phyloP scores from a whole-genome alignment of 352 stramenopile genomes.

The Phytopythium sindhum region DNA sequence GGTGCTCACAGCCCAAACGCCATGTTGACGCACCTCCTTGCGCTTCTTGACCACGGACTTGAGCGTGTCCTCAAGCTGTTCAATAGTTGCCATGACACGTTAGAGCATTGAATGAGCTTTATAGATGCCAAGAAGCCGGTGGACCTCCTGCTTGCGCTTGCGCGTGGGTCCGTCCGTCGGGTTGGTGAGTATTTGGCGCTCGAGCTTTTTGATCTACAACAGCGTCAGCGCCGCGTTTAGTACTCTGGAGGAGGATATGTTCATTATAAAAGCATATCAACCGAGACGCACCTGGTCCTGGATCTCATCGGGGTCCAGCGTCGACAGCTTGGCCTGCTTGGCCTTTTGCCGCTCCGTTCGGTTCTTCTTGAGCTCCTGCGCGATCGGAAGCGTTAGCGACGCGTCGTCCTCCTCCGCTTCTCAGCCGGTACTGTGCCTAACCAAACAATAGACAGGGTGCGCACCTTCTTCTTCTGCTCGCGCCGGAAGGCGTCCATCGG shows the following conservation, averaged over 20 bases:
- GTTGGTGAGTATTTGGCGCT: constrained; percentile 56
- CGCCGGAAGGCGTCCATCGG: constrained; percentile 70
- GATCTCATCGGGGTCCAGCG: constrained; percentile 57
- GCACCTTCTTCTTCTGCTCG: constrained; percentile 80
- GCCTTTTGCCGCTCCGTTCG: constrained; percentile 50
- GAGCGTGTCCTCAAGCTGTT: constrained; percentile 65
- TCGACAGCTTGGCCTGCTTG: constrained; percentile 54
- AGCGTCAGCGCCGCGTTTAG: background rate
- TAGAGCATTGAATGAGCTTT: too few relatives aligned
- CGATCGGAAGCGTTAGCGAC: background rate
- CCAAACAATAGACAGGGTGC: background rate
- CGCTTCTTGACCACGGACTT: constrained; percentile 64
- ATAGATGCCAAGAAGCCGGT: background rate
- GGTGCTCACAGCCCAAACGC: background rate
- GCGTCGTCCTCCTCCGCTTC: background rate
- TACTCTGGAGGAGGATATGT: too few relatives aligned
- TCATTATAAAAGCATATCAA: background rate
- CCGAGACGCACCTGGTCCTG: constrained; percentile 27
- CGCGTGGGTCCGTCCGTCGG: constrained; percentile 60
- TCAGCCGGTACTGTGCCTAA: too few relatives aligned
- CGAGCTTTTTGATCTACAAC: constrained; percentile 50
- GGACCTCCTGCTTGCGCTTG: constrained; percentile 70
- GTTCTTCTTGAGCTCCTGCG: constrained; percentile 75
- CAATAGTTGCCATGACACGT: background rate
- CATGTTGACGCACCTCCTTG: constrained; percentile 35